A percentile compares a stretch with the other conserved stretches of the same genome.
These are phyloP conservation scores for Cladosporium colombiae DNA, from an alignment of 2,329 filamentous ascomycete genomes.

Conservation along the genomic window DNA sequence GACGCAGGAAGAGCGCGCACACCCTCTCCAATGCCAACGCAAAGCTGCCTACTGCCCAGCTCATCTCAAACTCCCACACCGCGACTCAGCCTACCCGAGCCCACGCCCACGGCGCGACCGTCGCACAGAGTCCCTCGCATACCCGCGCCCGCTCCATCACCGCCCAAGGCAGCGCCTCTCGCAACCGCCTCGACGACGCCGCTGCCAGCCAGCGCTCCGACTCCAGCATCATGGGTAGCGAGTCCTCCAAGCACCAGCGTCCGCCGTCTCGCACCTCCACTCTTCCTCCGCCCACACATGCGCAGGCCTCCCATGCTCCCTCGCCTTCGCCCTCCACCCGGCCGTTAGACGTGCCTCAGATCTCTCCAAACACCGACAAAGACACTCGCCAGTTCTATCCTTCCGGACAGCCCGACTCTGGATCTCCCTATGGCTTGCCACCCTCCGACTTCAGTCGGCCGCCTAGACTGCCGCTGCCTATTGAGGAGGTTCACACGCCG, in stretches of 20 bases:
- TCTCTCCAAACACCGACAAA: slow-evolving; percentile 1
- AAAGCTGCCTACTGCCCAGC: slow-evolving; percentile 23
- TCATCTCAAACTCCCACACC: slow-evolving; percentile 24
- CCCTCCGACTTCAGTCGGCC: slow-evolving; percentile 62
- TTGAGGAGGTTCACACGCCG: slow-evolving; percentile 85
- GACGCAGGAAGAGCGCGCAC: slow-evolving; percentile 21
- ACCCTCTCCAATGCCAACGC: slow-evolving; percentile 21
- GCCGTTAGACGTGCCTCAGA: slow-evolving; percentile 18
- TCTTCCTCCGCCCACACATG: slow-evolving; percentile 9
- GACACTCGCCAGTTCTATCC: slow-evolving; percentile 25
- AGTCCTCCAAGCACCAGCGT: slow-evolving; percentile 17
- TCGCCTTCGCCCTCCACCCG: slow-evolving; percentile 17
- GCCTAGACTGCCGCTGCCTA: slow-evolving; percentile 85
- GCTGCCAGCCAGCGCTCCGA: slow-evolving; percentile 17
- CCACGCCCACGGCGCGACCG: slow-evolving; percentile 25
- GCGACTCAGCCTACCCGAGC: slow-evolving; percentile 24
- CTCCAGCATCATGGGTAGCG: slow-evolving; percentile 20
- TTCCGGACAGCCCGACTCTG: slow-evolving; percentile 27
- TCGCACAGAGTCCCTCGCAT: slow-evolving; percentile 25
- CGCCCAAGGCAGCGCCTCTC: slow-evolving; percentile 24
- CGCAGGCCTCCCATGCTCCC: slow-evolving; percentile 19
- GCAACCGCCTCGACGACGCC: slow-evolving; percentile 9
- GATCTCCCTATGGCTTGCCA: slow-evolving; percentile 40
- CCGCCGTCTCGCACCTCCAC: slow-evolving; percentile 17
- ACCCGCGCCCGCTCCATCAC: slow-evolving; percentile 35